phyloP scores from a whole-genome alignment of 257 asterid species.

The Apocynum venetum region DNA sequence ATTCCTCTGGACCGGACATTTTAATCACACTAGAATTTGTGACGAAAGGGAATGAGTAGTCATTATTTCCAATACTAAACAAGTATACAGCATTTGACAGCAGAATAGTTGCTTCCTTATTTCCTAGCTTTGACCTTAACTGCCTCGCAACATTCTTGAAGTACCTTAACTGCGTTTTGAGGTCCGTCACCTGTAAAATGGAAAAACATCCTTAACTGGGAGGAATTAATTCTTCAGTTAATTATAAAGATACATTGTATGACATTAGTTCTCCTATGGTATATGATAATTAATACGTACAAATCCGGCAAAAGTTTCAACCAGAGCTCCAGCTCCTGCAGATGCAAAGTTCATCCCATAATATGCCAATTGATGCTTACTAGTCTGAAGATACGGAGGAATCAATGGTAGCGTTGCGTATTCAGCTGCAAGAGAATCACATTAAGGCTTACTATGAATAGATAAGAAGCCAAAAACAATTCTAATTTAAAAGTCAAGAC shows the following conservation, averaged over 20 bases:
- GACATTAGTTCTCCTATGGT: too few relatives aligned
- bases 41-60: not conserved
- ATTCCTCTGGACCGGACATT: not conserved
- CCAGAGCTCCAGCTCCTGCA: conserved; percentile 62
- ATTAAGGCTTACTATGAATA: too few relatives aligned
- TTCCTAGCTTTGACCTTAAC: conserved; percentile 16
- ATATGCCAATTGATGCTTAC: conserved; percentile 20
- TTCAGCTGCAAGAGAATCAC: conserved; percentile 36
- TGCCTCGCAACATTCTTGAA: conserved; percentile 16
- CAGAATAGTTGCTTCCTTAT: not conserved
- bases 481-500: too few relatives aligned
- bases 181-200: conserved; percentile 18
- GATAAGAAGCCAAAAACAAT: not conserved
- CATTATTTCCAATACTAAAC: conserved; percentile 16
- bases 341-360: conserved; percentile 66
- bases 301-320: conserved; percentile 41
- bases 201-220: not conserved
- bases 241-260: too few relatives aligned
- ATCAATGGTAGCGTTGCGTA: conserved; percentile 42
- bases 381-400: conserved; percentile 38
- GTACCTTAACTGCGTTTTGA: conserved; percentile 18
- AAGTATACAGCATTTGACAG: conserved; percentile 22
- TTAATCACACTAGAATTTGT: not conserved
- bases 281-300: conserved; percentile 12
- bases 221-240: not conserved